Evolutionary conservation across 768 basidiomycete species (phyloP).

Genomic region (Neoboletus subvelutipes): DNA sequence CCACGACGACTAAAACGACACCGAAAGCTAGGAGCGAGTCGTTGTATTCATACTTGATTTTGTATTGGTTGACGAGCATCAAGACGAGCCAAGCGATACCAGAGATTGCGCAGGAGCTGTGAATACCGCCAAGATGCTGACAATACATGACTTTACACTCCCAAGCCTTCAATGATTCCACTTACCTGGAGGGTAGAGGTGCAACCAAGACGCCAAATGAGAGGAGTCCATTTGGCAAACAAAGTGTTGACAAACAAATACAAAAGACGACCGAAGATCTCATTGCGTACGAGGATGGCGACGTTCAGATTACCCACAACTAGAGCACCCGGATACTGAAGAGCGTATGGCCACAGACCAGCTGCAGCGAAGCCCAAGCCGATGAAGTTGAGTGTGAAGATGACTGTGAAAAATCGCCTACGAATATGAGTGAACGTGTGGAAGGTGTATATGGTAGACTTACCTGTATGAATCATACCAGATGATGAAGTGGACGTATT

Average conservation of each 20-base stretch:
- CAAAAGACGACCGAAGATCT: slow-evolving; percentile 75
- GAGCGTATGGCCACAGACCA: slow-evolving; percentile 68
- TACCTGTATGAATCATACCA: slow-evolving; percentile 84
- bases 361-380: slow-evolving; percentile 60
- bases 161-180: not conserved
- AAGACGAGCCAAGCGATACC: slow-evolving; percentile 69
- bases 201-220: slow-evolving; percentile 69
- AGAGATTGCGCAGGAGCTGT: slow-evolving; percentile 71
- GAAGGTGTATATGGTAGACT: slow-evolving; percentile 7
- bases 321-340: slow-evolving; percentile 64
- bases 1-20: slow-evolving; percentile 53
- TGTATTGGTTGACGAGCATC: slow-evolving; percentile 59
- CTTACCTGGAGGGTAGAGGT: slow-evolving; percentile 68
- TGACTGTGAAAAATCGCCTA: slow-evolving; percentile 73
- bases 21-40: slow-evolving; percentile 62
- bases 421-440: slow-evolving; percentile 5
- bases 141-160: slow-evolving; percentile 8
- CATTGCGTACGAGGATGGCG: slow-evolving; percentile 77
- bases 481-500: slow-evolving; percentile 58
- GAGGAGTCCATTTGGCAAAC: slow-evolving; percentile 83
- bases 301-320: slow-evolving; percentile 72
- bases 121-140: slow-evolving; percentile 77
- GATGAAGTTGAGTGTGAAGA: slow-evolving; percentile 57
- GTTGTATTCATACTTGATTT: slow-evolving; percentile 46
- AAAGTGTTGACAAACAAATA: slow-evolving; percentile 69